Evolutionary conservation across 805 yeast species (phyloP).

Genomic region (Yarrowia deformans): DNA sequence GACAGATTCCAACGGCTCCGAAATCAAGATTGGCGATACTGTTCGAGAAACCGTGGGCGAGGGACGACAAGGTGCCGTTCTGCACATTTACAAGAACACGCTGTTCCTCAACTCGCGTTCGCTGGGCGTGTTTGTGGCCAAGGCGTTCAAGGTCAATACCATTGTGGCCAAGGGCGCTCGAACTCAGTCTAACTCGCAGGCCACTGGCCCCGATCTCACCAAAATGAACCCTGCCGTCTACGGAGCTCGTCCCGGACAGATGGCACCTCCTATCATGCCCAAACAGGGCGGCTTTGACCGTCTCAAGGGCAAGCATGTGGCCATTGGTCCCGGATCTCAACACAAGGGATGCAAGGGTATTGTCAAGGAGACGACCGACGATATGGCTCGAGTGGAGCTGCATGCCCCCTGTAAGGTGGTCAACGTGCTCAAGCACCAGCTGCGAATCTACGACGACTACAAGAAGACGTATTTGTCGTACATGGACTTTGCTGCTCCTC

Average conservation of each 20-base stretch:
- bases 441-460: constrained; percentile 72
- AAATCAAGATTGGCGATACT: constrained; percentile 87
- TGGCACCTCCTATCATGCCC: constrained; percentile 66
- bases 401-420: constrained; percentile 91
- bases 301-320: constrained; percentile 81
- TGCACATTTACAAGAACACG: constrained; percentile 82
- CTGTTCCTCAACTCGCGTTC: constrained; percentile 85
- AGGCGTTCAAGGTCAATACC: constrained; percentile 77
- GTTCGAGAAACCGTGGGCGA: constrained; percentile 87
- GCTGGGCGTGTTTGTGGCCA: constrained; percentile 87
- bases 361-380: constrained; percentile 91
- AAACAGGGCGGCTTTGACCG: constrained; percentile 79
- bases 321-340: constrained; percentile 85
- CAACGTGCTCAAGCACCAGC: constrained; percentile 78
- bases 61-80: constrained; percentile 83
- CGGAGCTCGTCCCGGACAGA: constrained; percentile 50
- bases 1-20: constrained; percentile 84
- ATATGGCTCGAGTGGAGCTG: constrained; percentile 87
- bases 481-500: constrained; percentile 48
- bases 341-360: constrained; percentile 95
- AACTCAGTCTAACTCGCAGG: constrained; percentile 52
- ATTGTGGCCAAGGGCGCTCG: constrained; percentile 83
- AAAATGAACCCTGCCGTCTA: constrained; percentile 85
- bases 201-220: constrained; percentile 54
- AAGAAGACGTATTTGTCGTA: constrained; percentile 52